phyloP scores from a whole-genome alignment of 495 filamentous ascomycete genomes.

The Evansstolkia leycettana region DNA sequence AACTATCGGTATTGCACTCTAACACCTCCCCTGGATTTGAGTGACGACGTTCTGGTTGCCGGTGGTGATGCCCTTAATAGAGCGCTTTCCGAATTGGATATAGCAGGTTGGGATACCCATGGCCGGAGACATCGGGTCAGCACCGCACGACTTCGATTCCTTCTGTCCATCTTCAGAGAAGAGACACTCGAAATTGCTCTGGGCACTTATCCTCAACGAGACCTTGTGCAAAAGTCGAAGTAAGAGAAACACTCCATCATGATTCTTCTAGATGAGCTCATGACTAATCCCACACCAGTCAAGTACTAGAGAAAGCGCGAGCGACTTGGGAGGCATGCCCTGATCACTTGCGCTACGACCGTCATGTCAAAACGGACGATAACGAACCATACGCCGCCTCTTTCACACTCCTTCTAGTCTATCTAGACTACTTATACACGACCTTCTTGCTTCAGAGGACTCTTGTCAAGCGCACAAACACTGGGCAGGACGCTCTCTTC shows the following conservation, averaged over 20 bases:
- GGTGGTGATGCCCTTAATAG: conserved; percentile 30
- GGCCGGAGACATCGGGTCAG: conserved; percentile 26
- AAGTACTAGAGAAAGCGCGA: conserved; percentile 21
- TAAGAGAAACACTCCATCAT: no score
- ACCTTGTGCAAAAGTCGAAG: conserved; percentile 34
- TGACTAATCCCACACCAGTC: conserved; percentile 7
- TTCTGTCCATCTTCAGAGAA: conserved; percentile 37
- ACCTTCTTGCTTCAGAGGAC: conserved; percentile 47
- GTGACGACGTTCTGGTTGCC: conserved; percentile 35
- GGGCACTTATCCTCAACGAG: conserved; percentile 23
- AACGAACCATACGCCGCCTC: conserved; percentile 11
- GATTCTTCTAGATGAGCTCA: no score
- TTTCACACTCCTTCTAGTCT: conserved; percentile 19
- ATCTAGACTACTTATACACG: conserved; percentile 42
- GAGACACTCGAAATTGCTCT: conserved; percentile 49
- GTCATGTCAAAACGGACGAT: conserved; percentile 18
- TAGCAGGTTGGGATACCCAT: conserved; percentile 40
- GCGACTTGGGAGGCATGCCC: conserved; percentile 22
- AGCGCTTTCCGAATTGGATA: conserved; percentile 33
- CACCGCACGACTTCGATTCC: conserved; percentile 34
- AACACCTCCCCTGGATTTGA: conserved; percentile 44
- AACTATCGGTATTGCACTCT: conserved; percentile 42
- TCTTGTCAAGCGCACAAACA: conserved; percentile 37
- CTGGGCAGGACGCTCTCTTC: conserved; percentile 37
- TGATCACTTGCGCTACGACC: conserved; percentile 21